Conservation (phyloP, 2,329 filamentous ascomycete genomes). For the Beauveria sp. region DNA sequence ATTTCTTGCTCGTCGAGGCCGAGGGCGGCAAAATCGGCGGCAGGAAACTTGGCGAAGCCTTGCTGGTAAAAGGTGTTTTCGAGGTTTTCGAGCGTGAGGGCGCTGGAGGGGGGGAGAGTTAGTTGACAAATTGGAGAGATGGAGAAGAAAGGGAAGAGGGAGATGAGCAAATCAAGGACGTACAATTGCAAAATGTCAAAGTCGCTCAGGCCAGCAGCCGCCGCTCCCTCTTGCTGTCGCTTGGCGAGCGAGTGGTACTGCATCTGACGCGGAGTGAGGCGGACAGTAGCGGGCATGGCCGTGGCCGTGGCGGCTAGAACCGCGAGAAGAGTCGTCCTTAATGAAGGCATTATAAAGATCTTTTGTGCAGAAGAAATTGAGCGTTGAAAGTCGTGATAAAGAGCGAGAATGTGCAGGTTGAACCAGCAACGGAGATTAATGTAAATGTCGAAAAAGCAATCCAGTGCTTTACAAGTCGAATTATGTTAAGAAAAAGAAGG, state of each 20-base stretch:
- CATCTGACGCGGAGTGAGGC: constrained; percentile 7
- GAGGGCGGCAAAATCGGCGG: constrained; percentile 42
- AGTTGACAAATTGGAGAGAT: no score
- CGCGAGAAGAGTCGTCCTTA: background rate
- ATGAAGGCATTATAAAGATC: background rate
- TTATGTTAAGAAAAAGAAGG: background rate
- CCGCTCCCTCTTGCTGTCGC: background rate
- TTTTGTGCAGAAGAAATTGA: background rate
- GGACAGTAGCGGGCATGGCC: constrained; percentile 3
- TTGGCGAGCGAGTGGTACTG: constrained; percentile 1
- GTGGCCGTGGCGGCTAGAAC: background rate
- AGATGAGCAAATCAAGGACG: background rate
- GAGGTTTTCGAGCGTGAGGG: constrained; percentile 45
- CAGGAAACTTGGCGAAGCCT: constrained; percentile 49
- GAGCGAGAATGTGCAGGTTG: background rate
- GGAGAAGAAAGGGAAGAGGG: no score
- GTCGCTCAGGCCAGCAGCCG: constrained; percentile 3
- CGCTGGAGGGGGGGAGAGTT: constrained; percentile 23
- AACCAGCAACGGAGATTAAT: background rate
- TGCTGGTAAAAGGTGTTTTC: constrained; percentile 57
- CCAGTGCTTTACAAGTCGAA: background rate
- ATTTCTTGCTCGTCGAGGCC: constrained; percentile 37
- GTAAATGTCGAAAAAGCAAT: background rate
- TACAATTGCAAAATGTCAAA: constrained; percentile 11
- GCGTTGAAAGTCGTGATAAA: background rate